These are phyloP conservation scores for Flaveria linearis DNA, from an alignment of 129 eudicot genomes.

Conservation along the genomic window DNA sequence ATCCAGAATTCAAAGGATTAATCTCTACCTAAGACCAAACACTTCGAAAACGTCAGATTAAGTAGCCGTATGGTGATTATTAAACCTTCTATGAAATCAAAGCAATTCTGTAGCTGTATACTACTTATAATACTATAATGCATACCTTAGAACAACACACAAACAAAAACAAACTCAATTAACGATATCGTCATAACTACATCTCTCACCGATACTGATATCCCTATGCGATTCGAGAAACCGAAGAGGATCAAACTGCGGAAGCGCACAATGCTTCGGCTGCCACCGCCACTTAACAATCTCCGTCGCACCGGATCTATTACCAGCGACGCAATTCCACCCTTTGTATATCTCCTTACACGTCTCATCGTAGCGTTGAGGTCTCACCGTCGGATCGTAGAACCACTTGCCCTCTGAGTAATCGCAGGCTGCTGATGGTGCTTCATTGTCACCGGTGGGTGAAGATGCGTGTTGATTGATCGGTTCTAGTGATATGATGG, in stretches of 20 bases:
- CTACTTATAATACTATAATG: not conserved
- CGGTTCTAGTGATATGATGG: conserved; percentile 6
- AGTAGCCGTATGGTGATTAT: not conserved
- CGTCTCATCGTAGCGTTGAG: conserved; percentile 62
- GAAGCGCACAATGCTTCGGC: conserved; percentile 74
- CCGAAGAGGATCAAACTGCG: conserved; percentile 59
- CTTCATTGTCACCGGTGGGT: conserved; percentile 3
- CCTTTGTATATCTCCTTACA: conserved; percentile 97
- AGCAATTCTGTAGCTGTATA: not conserved
- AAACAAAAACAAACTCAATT: not conserved
- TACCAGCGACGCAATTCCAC: conserved; percentile 78
- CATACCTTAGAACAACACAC: not conserved
- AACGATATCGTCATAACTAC: not conserved
- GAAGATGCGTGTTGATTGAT: not conserved
- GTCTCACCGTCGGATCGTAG: conserved; percentile 63
- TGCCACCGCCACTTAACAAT: conserved; percentile 86
- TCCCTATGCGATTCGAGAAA: conserved; percentile 57
- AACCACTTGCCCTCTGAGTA: conserved; percentile 84
- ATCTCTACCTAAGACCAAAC: conserved; percentile 1
- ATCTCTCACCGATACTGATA: conserved; percentile 62
- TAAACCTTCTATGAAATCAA: not conserved
- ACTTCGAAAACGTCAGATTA: not conserved
- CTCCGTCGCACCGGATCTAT: conserved; percentile 73
- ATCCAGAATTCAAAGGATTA: not conserved
- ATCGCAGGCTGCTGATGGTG: conserved; percentile 48